Base-by-base conservation (phyloP, 2,329 filamentous ascomycete genomes). In the Sclerotinia minor region DNA sequence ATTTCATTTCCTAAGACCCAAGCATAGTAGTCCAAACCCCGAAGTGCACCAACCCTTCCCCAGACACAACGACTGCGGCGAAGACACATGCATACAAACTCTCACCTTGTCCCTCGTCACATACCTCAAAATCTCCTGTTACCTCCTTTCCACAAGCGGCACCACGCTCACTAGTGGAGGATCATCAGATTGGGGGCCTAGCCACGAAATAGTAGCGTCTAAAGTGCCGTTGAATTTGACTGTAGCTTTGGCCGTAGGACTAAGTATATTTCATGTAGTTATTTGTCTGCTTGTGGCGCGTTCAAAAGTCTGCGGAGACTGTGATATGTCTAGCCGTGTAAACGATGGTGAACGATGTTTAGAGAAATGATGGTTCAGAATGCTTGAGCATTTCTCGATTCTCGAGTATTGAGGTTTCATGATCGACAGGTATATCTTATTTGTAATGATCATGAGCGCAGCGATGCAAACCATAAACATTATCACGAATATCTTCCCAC, bases 361-460 rank as follows among this genome's bases (percentile, higher is more conserved):
- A 21, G 29, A 38, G 4, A 50, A 50, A 35, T 61, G 29, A 44
- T 35, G 45, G 15, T 3, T 49, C 21, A 61, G 29, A 38, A 50
- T 11, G 29, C 45, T 50, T 17, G 29, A 61, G 45, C 58, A 61
- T 49, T 50, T 50, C 45, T 61, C 58, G 1, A 50, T 50, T 50
- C 45, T 61, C 58, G 1, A 50, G 13, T 5, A 61, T 24, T 24
- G 45, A 50, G 29, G 50, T 49, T 6, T 44, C 29, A 61, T 50
- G 35, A 8, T 38, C 21, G 45, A 61, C 58, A 2, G 29, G 29
- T 61, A 38, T 38, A 19, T 9, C 58, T 38, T 24, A 29, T 47
- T 49, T 61, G 15, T 29, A 38, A 35, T 29, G 50, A 35, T 61
- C 29, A 35, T 61, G 45, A 24, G 45, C 13, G 26, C 38, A 29